phyloP scores from a whole-genome alignment of 148 eudicot genomes.

The Rhododendron simsii region DNA sequence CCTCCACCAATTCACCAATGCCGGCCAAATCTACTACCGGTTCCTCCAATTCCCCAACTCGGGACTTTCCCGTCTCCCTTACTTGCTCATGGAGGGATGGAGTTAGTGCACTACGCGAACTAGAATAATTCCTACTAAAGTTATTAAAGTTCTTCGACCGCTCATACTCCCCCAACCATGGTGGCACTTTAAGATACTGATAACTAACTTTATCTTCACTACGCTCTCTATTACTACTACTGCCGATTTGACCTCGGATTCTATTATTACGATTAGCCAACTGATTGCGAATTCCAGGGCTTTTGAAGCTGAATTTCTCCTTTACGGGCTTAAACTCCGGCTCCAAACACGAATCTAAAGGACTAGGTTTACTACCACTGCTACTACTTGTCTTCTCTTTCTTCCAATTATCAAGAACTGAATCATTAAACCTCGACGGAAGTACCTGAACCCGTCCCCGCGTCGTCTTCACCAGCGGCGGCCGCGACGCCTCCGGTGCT shows the following conservation, averaged over 20 bases:
- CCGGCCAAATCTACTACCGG: constrained; percentile 19
- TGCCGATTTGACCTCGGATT: not conserved
- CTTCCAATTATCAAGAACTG: constrained; percentile 96
- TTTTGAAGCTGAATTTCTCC: constrained; percentile 35
- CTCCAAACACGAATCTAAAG: constrained; percentile 23
- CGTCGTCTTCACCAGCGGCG: constrained; percentile 78
- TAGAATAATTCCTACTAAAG: constrained; percentile 29
- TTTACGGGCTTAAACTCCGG: constrained; percentile 23
- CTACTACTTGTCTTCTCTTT: constrained; percentile 44
- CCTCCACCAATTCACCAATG: constrained; percentile 20
- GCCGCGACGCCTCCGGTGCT: constrained; percentile 34
- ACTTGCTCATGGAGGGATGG: constrained; percentile 38
- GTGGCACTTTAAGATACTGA: constrained; percentile 21
- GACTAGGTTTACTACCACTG: constrained; percentile 26
- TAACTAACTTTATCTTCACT: constrained; percentile 26
- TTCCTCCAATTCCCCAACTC: constrained; percentile 18
- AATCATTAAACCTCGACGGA: constrained; percentile 88
- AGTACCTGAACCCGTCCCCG: constrained; percentile 91
- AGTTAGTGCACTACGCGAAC: constrained; percentile 30
- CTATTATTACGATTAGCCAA: constrained; percentile 3
- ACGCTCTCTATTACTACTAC: constrained; percentile 13
- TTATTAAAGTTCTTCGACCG: constrained; percentile 16
- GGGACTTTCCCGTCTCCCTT: constrained; percentile 30
- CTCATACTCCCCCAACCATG: constrained; percentile 33
- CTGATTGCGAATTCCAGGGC: constrained; percentile 21